Percentiles rank a stretch among this genome's conserved stretches.
Conservation (phyloP, 345 rosid genomes). For the Populus davidiana region DNA sequence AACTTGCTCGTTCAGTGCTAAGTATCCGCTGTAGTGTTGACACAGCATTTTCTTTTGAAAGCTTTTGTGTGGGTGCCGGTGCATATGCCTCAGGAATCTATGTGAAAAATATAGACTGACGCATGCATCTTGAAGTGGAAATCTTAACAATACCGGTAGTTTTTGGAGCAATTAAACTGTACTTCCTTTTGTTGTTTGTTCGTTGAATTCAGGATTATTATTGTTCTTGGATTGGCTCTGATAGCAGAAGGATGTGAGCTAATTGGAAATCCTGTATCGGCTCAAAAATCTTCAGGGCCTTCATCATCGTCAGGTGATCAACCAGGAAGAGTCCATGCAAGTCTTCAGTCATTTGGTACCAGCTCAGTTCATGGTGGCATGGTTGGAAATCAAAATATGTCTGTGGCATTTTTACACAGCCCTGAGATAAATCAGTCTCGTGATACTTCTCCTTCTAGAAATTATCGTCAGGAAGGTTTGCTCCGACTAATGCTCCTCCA, state of each 20-base stretch:
- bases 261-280: slow-evolving; percentile 49
- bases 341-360: slow-evolving; percentile 28
- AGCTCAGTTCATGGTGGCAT: slow-evolving; percentile 19
- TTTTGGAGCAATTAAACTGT: neutral
- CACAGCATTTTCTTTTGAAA: neutral
- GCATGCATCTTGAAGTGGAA: neutral
- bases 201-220: slow-evolving; percentile 54
- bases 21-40: neutral
- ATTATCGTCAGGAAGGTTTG: slow-evolving; percentile 31
- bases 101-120: neutral
- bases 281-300: slow-evolving; percentile 30
- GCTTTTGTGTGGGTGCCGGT: neutral
- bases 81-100: neutral
- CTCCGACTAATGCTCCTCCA: slow-evolving; percentile 34
- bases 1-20: neutral
- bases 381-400: slow-evolving; percentile 29
- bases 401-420: slow-evolving; percentile 38
- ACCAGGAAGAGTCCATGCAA: slow-evolving; percentile 15
- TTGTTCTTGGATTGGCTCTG: slow-evolving; percentile 58
- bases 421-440: slow-evolving; percentile 30
- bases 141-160: neutral
- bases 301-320: slow-evolving; percentile 33
- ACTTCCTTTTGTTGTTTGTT: neutral
- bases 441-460: slow-evolving; percentile 24
- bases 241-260: slow-evolving; percentile 36